Percentiles rank a stretch among this genome's conserved stretches.
Conservation (phyloP, 345 rosid species). For the Turritis glabra region DNA sequence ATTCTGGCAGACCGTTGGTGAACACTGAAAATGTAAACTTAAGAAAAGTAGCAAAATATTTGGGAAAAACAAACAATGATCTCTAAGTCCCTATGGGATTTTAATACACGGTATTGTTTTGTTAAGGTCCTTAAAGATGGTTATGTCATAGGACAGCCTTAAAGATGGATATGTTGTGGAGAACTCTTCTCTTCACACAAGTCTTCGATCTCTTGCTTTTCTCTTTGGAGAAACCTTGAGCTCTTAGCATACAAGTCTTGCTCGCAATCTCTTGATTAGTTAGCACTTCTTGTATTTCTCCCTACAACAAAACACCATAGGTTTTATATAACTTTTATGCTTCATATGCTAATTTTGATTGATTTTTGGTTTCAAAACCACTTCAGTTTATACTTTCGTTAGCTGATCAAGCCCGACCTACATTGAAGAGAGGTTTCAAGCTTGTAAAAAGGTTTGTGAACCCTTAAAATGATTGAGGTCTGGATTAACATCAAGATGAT, state of each 20-base stretch:
- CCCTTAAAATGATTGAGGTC: background rate
- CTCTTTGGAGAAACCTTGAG: too few relatives aligned
- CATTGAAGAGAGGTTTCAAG: conserved; percentile 82
- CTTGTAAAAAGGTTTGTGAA: conserved; percentile 73
- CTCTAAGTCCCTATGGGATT: background rate
- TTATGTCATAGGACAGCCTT: conserved; percentile 24
- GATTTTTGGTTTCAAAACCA: background rate
- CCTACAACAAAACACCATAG: conserved; percentile 97
- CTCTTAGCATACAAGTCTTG: too few relatives aligned
- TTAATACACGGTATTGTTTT: background rate
- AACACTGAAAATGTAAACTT: conserved; percentile 51
- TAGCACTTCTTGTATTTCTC: conserved; percentile 94
- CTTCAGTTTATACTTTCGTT: conserved; percentile 1
- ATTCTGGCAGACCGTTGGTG: conserved; percentile 89
- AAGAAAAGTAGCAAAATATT: background rate
- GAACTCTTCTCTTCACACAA: too few relatives aligned
- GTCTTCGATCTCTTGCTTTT: too few relatives aligned
- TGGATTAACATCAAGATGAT: conserved; percentile 56
- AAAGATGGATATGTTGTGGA: conserved; percentile 35
- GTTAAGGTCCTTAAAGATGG: conserved; percentile 79
- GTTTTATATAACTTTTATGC: conserved; percentile 33
- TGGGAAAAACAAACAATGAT: background rate
- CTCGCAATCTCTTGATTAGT: too few relatives aligned
- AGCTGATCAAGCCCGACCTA: conserved; percentile 81
- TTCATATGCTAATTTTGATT: background rate